A percentile compares a stretch with the other conserved stretches of the same genome.
phyloP scores from a whole-genome alignment of 495 filamentous ascomycete genomes.

The Penicillium manginii region DNA sequence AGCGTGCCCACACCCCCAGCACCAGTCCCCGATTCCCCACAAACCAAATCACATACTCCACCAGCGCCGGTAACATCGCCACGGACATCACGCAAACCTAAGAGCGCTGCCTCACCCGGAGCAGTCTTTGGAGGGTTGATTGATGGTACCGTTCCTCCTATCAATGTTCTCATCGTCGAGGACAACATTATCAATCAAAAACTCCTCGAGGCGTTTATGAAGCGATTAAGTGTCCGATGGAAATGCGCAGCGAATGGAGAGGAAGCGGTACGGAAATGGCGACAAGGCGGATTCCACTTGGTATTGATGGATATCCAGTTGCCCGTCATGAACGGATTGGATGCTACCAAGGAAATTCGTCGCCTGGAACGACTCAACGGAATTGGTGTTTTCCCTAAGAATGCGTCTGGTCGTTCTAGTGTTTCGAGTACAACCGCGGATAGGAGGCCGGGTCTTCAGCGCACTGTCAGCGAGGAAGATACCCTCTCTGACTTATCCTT shows the following conservation, averaged over 20 bases:
- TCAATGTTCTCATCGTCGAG: slow-evolving; percentile 97
- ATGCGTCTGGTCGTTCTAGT: slow-evolving; percentile 44
- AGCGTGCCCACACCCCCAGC: slow-evolving; percentile 44
- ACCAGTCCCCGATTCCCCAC: slow-evolving; percentile 40
- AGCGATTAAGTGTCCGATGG: slow-evolving; percentile 96
- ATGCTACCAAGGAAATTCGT: slow-evolving; percentile 96
- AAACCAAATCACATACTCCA: slow-evolving; percentile 40
- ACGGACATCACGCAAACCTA: slow-evolving; percentile 37
- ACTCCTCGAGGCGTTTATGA: slow-evolving; percentile 94
- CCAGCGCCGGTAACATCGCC: slow-evolving; percentile 44
- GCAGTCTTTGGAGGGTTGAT: slow-evolving; percentile 65
- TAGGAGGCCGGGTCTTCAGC: slow-evolving; percentile 28
- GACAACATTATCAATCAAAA: slow-evolving; percentile 97
- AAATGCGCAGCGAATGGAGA: slow-evolving; percentile 92
- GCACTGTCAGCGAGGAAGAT: slow-evolving; percentile 58
- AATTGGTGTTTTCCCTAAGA: slow-evolving; percentile 81
- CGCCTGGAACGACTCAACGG: slow-evolving; percentile 85
- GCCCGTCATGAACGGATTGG: slow-evolving; percentile 94
- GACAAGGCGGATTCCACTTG: slow-evolving; percentile 90
- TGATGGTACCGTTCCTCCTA: slow-evolving; percentile 86
- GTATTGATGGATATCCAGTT: slow-evolving; percentile 99
- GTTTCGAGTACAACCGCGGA: slow-evolving; percentile 35
- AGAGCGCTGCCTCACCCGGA: slow-evolving; percentile 49
- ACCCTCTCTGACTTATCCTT: slow-evolving; percentile 66
- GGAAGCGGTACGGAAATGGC: slow-evolving; percentile 93